Conservation (phyloP, 78 protist species). For the Dictyostelium capitatum region DNA sequence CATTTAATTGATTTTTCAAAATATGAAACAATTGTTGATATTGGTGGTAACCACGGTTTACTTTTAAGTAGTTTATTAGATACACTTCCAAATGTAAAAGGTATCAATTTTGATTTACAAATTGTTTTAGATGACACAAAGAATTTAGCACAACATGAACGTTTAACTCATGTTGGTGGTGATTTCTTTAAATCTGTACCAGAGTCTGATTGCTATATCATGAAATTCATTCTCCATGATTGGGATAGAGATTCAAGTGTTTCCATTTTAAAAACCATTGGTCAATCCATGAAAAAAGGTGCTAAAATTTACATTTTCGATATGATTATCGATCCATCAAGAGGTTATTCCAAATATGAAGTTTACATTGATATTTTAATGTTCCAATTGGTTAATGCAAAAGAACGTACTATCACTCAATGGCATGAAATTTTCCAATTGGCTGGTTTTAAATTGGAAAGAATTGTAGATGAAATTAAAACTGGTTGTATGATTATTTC, state of each 20-base stretch:
- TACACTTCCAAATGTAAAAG: constrained; percentile 10
- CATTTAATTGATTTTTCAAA: not conserved
- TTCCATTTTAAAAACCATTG: constrained; percentile 15
- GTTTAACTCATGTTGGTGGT: constrained; percentile 31
- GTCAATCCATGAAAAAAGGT: constrained; percentile 18
- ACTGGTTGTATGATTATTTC: constrained; percentile 21
- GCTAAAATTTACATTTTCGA: constrained; percentile 46
- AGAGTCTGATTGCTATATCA: constrained; percentile 31
- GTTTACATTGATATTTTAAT: constrained; percentile 10
- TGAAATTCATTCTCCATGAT: constrained; percentile 55
- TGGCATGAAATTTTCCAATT: constrained; percentile 3
- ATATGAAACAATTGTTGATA: constrained; percentile 26
- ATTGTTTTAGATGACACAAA: not conserved
- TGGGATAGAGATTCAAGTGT: constrained; percentile 26
- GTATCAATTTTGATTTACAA: constrained; percentile 46
- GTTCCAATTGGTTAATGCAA: constrained; percentile 18
- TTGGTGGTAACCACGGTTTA: constrained; percentile 73
- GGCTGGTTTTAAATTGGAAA: constrained; percentile 8
- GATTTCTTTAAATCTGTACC: constrained; percentile 70
- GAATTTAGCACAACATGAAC: not conserved
- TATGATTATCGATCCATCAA: not conserved
- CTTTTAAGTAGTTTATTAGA: not conserved
- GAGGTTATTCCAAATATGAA: constrained; percentile 1
- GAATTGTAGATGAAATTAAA: not conserved
- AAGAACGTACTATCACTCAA: not conserved